Base-by-base conservation (phyloP, 225 moss, liverwort and hornwort genomes). In the Pleurozium schreberi region DNA sequence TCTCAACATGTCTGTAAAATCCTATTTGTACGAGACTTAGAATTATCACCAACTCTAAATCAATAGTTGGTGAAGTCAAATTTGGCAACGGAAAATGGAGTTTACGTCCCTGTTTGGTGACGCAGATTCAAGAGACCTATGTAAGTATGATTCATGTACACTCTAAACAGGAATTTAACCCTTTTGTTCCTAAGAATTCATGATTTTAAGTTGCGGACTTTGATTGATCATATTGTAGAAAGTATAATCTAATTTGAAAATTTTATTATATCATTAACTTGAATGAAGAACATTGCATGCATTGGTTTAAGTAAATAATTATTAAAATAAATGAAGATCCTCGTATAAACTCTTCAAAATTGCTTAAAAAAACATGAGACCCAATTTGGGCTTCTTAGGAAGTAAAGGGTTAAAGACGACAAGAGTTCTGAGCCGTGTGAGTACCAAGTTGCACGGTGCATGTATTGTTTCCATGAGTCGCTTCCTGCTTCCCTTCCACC, bases 381-480 rank as follows among this genome's bases (percentile, higher is more conserved):
- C n/a, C n/a, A n/a, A n/a, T n/a, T n/a, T n/a, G n/a, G n/a, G n/a
- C n/a, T n/a, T n/a, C n/a, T n/a, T n/a, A n/a, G n/a, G n/a, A n/a
- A n/a, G n/a, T n/a, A n/a, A n/a, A n/a, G n/a, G n/a, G n/a, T n/a
- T n/a, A 62, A 60, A 77, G 83, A 40, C 13, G 65, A 76, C 2
- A 66, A 40, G 43, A 87, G 63, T 30, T 81, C 14, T 57, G 33
- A 75, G 91, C 34, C 31, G 75, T 70, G 21, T 78, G 83, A 23
- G 60, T 84, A 97, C 98, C 98, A 96, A 65, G 98, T 97, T 61
- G 97, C 92, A 81, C 96, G 93, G 88, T 94, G 93, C 98, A 98
- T 98, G 92, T 97, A 97, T 83, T 96, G 96, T 91, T 98, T 98
- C 98, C 98, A 97, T 4, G 96, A 98, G 90, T 98, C 96, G 91